phyloP scores from a whole-genome alignment of 139 green algal genomes.

The Gonium pectorale region DNA sequence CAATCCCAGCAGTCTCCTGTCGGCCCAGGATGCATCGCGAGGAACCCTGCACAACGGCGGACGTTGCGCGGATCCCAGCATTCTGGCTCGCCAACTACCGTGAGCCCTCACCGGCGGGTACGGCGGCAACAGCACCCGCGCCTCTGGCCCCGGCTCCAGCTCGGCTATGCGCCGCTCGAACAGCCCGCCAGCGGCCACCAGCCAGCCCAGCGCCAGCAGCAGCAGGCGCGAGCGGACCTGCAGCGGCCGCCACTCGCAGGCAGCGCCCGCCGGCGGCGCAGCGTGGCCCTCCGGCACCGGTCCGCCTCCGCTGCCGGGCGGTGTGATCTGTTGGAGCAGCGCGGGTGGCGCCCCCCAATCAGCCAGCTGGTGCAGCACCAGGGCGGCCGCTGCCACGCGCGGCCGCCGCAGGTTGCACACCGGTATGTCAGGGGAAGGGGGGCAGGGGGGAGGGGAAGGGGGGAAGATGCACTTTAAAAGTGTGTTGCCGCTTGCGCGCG shows the following conservation, averaged over 20 bases:
- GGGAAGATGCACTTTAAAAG: no score
- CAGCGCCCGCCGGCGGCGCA: not conserved
- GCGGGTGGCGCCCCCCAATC: constrained; percentile 3
- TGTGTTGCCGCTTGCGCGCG: no score
- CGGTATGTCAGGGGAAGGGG: not conserved
- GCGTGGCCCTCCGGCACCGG: not conserved
- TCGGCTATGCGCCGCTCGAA: constrained; percentile 9
- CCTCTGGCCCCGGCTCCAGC: constrained; percentile 10
- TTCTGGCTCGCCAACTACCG: not conserved
- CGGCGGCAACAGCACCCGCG: constrained; percentile 15
- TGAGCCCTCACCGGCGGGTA: constrained; percentile 13
- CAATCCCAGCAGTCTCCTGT: not conserved
- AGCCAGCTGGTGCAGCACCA: constrained; percentile 9
- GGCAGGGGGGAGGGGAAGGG: not conserved
- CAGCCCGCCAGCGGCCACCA: constrained; percentile 23
- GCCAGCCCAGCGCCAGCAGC: constrained; percentile 42
- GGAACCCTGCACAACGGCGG: not conserved
- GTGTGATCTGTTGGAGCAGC: not conserved
- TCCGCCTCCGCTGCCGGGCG: not conserved
- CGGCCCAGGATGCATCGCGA: not conserved
- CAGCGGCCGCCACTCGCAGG: not conserved
- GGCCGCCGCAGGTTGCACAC: not conserved
- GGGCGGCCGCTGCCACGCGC: not conserved
- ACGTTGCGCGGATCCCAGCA: not conserved
- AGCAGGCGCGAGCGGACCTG: constrained; percentile 4